These are phyloP conservation scores for Scutellaria minor DNA, from an alignment of 257 asterid genomes.

Conservation along the genomic window DNA sequence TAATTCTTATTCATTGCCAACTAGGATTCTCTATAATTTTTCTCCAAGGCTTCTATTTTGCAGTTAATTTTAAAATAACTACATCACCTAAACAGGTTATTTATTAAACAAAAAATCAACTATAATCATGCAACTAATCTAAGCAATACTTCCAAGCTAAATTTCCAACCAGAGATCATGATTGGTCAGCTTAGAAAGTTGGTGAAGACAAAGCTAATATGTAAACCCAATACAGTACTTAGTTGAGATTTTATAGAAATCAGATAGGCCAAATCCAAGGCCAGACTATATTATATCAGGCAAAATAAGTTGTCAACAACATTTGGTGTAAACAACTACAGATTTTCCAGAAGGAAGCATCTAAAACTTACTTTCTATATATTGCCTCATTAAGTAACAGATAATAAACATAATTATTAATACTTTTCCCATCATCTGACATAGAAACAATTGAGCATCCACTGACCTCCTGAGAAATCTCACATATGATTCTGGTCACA, in stretches of 20 bases:
- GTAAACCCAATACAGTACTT: constrained; percentile 7
- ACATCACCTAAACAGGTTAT: no score
- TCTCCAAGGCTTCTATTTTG: background rate
- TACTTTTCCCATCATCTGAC: constrained; percentile 4
- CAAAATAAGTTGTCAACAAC: background rate
- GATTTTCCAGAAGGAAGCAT: constrained; percentile 6
- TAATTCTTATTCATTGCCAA: background rate
- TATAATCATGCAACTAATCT: background rate
- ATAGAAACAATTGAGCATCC: constrained; percentile 27
- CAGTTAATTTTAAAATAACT: no score
- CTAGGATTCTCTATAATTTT: background rate
- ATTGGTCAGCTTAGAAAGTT: no score
- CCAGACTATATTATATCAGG: background rate
- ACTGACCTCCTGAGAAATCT: constrained; percentile 67
- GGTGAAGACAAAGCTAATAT: background rate
- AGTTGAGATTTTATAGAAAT: background rate
- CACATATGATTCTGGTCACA: constrained; percentile 57
- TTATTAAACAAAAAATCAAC: background rate
- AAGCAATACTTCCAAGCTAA: background rate
- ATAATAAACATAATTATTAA: background rate
- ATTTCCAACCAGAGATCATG: no score
- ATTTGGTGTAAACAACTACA: background rate
- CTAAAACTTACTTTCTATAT: background rate
- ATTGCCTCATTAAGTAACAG: constrained; percentile 15
- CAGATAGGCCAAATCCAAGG: background rate